These are phyloP conservation scores for Paramecium octaurelia DNA, from an alignment of 73 alveolate species.

Conservation along the genomic window DNA sequence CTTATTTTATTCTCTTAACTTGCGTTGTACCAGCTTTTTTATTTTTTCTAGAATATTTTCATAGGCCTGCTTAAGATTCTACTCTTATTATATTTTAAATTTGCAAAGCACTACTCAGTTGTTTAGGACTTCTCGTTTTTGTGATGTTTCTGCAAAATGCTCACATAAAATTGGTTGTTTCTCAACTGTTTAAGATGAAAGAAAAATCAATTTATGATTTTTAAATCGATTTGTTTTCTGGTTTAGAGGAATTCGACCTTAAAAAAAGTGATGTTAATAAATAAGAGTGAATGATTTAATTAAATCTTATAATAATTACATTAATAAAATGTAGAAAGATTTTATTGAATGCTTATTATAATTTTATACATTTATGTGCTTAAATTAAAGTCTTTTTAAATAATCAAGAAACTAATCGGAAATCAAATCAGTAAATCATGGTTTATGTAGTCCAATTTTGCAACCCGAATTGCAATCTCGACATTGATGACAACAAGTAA, in stretches of 20 bases:
- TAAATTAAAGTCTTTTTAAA: not conserved
- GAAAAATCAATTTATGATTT: not conserved
- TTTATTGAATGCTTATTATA: not conserved
- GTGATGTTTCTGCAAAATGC: not conserved
- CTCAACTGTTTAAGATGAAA: not conserved
- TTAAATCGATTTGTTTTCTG: not conserved
- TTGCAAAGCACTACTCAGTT: not conserved
- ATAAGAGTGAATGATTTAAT: not conserved
- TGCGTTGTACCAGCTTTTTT: not conserved
- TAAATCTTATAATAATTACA: not conserved
- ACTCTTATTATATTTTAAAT: not conserved
- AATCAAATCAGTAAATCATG: not conserved
- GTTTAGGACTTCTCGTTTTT: not conserved
- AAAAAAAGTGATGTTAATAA: not conserved
- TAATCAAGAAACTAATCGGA: not conserved
- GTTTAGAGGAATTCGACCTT: not conserved
- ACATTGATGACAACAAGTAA: constrained; percentile 70
- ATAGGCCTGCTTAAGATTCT: not conserved
- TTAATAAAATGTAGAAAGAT: not conserved
- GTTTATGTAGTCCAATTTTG: constrained; percentile 55
- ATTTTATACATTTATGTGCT: no score
- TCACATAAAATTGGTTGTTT: not conserved
- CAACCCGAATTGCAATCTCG: constrained; percentile 68
- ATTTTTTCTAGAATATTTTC: not conserved
- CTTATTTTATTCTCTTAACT: not conserved